Conservation (phyloP, 2,329 filamentous ascomycete genomes). For the Phialocephala sp. region DNA sequence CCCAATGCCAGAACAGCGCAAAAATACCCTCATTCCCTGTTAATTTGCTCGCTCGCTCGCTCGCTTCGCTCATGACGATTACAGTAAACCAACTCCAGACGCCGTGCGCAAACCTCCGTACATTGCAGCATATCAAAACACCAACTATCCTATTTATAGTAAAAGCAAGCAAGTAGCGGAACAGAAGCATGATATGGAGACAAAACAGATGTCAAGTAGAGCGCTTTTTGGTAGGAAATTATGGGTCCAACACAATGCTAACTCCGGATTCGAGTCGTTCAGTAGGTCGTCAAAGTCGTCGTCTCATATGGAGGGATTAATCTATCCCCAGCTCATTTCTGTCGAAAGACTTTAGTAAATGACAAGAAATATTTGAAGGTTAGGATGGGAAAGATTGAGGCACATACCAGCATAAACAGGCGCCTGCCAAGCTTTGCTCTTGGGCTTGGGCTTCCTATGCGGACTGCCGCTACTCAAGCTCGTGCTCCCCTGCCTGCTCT, state of each 20-base stretch:
- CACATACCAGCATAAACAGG: slow-evolving; percentile 47
- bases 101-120: background rate
- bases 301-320: background rate
- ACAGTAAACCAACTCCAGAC: background rate
- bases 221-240: background rate
- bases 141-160: background rate
- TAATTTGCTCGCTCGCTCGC: background rate
- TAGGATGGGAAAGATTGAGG: background rate
- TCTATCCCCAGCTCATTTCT: slow-evolving; percentile 8
- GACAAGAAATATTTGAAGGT: background rate
- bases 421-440: slow-evolving; percentile 49
- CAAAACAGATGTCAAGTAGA: background rate
- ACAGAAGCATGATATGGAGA: background rate
- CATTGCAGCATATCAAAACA: slow-evolving; percentile 6
- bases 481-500: slow-evolving; percentile 36
- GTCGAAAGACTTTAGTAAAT: background rate
- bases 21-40: no score
- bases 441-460: slow-evolving; percentile 40
- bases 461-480: slow-evolving; percentile 33
- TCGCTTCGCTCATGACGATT: background rate
- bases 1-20: no score
- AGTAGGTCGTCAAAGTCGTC: background rate
- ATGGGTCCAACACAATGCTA: background rate
- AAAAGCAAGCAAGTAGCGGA: background rate
- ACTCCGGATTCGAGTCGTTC: background rate